Percentiles rank a stretch among this genome's conserved stretches.
These are phyloP conservation scores for Lactarius vividus DNA, from an alignment of 768 basidiomycete genomes.

Conservation along the genomic window DNA sequence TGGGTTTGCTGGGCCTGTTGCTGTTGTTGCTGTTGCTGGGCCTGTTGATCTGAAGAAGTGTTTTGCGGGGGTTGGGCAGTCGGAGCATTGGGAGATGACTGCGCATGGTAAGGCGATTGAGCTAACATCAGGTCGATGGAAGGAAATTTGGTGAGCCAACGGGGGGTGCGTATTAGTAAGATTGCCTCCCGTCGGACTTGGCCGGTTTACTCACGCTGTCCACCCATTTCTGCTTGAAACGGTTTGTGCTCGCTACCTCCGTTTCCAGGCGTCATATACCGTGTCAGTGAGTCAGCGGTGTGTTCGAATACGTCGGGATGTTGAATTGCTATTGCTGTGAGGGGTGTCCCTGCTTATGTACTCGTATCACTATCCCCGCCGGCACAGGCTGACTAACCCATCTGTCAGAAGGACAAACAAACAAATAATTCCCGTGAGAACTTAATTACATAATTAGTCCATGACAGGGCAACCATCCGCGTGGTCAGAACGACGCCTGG, in stretches of 20 bases:
- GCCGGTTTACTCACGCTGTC: slow-evolving; percentile 29
- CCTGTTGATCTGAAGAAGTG: slow-evolving; percentile 14
- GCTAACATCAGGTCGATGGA: slow-evolving; percentile 35
- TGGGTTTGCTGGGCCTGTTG: slow-evolving; percentile 24
- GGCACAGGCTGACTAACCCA: neutral
- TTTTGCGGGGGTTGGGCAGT: slow-evolving; percentile 18
- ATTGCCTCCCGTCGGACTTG: slow-evolving; percentile 28
- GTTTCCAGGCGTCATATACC: neutral
- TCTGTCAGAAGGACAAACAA: neutral
- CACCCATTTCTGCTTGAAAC: slow-evolving; percentile 4
- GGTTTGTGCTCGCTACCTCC: neutral
- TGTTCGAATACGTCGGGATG: slow-evolving; percentile 10
- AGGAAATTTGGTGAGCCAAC: slow-evolving; percentile 30
- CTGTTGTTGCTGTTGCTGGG: slow-evolving; percentile 23
- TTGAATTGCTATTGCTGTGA: slow-evolving; percentile 8
- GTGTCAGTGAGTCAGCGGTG: neutral
- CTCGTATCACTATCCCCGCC: slow-evolving; percentile 4
- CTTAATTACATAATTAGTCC: neutral
- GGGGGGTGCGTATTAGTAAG: slow-evolving; percentile 36
- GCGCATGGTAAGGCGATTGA: slow-evolving; percentile 33
- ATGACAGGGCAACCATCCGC: neutral
- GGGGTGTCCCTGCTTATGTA: slow-evolving; percentile 20
- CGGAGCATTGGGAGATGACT: slow-evolving; percentile 28
- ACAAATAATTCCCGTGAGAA: neutral
- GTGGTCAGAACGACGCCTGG: slow-evolving; percentile 6